A percentile compares a stretch with the other conserved stretches of the same genome.
Conservation (phyloP, 345 rosid species). For the Salix purpurea region DNA sequence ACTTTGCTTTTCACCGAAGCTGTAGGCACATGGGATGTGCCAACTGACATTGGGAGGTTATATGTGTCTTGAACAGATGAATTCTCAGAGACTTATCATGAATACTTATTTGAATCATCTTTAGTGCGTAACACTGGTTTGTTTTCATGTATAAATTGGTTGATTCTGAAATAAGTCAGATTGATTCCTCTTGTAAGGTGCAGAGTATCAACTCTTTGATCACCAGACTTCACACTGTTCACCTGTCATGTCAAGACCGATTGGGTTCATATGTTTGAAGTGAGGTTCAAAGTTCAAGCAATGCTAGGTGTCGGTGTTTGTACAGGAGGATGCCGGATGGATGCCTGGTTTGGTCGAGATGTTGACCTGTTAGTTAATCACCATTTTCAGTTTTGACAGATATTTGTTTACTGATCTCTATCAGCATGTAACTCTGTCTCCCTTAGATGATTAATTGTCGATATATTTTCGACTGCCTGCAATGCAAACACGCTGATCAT, state of each 20-base stretch:
- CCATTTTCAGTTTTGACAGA: background rate
- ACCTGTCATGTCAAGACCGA: background rate
- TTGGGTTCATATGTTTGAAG: background rate
- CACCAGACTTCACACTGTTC: background rate
- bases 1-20: background rate
- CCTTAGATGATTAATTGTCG: background rate
- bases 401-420: background rate
- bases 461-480: background rate
- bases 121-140: background rate
- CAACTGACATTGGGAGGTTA: background rate
- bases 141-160: background rate
- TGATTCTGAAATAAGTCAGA: background rate
- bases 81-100: background rate
- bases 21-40: background rate
- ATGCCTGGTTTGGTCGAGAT: background rate
- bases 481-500: background rate
- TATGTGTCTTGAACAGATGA: background rate
- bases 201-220: background rate
- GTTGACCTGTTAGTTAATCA: background rate
- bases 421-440: background rate
- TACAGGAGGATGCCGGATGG: background rate
- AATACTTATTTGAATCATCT: background rate
- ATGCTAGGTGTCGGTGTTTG: background rate
- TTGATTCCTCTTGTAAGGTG: background rate
- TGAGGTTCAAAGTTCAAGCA: background rate